phyloP scores from a whole-genome alignment of 2,329 filamentous ascomycete genomes.

The Balansia obtecta region DNA sequence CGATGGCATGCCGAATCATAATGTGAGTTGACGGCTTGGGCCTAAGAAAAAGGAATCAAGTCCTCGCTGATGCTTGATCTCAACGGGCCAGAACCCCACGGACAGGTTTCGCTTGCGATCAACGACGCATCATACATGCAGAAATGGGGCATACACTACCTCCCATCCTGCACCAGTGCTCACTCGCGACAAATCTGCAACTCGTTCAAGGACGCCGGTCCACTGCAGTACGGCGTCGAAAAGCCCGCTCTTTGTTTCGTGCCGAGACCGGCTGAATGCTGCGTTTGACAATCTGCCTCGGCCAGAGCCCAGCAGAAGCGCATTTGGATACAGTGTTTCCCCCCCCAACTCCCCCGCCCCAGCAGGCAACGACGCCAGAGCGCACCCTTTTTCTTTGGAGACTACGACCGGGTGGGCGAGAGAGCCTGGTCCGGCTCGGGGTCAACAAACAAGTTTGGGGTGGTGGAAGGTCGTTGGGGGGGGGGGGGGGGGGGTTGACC shows the following conservation, averaged over 20 bases:
- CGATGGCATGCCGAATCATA: conserved; percentile 41
- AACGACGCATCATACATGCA: conserved; percentile 23
- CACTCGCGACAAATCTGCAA: conserved; percentile 47
- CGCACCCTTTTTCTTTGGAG: conserved; percentile 41
- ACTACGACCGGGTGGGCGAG: conserved; percentile 31
- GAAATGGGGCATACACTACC: conserved; percentile 46
- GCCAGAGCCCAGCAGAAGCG: conserved; percentile 21
- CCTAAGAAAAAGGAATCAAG: too few species aligned
- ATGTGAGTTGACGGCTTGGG: too few species aligned
- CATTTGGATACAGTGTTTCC: background rate
- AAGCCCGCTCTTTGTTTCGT: conserved; percentile 38
- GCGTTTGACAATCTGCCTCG: conserved; percentile 36
- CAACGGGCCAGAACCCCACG: conserved; percentile 26
- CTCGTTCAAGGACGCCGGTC: conserved; percentile 48
- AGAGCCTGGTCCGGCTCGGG: conserved; percentile 24
- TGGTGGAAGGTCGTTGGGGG: conserved; percentile 32
- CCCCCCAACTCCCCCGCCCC: background rate
- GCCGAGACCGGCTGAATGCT: conserved; percentile 34
- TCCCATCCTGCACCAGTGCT: conserved; percentile 42
- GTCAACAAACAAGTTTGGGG: conserved; percentile 23
- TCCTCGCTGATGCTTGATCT: conserved; percentile 39
- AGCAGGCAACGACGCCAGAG: conserved; percentile 23
- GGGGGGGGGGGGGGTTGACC: conserved; percentile 29
- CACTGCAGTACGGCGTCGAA: conserved; percentile 38
- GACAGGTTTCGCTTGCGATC: conserved; percentile 39